Conservation (phyloP, 257 asterid genomes). For the Solanum pimpinellifolium region DNA sequence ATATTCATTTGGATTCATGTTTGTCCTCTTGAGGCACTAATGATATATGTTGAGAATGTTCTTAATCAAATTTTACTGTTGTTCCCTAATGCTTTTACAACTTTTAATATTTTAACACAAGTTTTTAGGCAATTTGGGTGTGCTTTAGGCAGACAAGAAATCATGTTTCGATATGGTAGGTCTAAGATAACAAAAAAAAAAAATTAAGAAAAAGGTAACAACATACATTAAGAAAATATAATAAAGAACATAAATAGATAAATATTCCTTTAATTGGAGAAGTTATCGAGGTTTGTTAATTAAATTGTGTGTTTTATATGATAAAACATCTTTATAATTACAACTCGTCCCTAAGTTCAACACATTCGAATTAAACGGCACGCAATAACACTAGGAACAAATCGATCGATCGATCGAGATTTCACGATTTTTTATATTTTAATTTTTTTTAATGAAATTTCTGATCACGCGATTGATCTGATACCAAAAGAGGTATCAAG, state of each 20-base stretch:
- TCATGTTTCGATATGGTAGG: background rate
- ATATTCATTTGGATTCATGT: background rate
- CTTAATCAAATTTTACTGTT: background rate
- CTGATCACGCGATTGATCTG: fast-evolving
- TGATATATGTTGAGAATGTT: background rate
- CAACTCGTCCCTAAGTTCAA: background rate
- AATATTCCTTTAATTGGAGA: background rate
- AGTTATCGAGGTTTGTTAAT: background rate
- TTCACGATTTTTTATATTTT: background rate
- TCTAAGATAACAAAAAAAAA: background rate
- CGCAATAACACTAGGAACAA: background rate
- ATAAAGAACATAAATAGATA: background rate
- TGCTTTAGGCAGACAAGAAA: background rate
- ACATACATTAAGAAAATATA: background rate
- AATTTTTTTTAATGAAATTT: background rate
- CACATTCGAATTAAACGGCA: background rate
- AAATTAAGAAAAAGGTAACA: background rate
- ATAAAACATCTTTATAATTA: background rate
- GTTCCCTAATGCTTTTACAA: background rate
- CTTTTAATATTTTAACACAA: background rate
- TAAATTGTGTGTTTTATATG: background rate
- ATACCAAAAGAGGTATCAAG: background rate
- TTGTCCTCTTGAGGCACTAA: background rate
- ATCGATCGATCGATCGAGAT: background rate
- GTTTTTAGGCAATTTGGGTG: background rate